These are phyloP conservation scores for Verticillium nonalfalfae DNA, from an alignment of 2,329 filamentous ascomycete species.

Conservation along the genomic window DNA sequence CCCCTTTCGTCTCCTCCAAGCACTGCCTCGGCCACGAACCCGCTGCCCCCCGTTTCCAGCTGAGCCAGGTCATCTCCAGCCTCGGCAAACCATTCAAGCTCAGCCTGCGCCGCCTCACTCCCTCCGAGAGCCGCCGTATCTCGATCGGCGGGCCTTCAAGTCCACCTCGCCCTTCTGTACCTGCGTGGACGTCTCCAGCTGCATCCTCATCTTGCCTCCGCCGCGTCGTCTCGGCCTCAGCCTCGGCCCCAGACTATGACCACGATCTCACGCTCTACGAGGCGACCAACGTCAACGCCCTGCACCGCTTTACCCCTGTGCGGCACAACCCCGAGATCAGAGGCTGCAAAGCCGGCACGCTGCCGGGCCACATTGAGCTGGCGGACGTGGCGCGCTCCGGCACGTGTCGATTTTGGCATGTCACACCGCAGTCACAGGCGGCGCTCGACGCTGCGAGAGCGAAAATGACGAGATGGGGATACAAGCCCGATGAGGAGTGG, in stretches of 20 bases:
- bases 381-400: not conserved
- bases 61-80: not conserved
- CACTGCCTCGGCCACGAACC: not conserved
- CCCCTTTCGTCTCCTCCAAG: not conserved
- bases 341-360: conserved; percentile 2
- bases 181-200: not conserved
- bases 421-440: conserved; percentile 5
- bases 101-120: not conserved
- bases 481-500: conserved; percentile 4
- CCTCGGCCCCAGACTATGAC: not conserved
- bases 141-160: not conserved
- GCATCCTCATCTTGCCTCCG: not conserved
- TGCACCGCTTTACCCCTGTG: not conserved
- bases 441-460: not conserved
- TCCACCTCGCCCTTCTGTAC: not conserved
- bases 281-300: not conserved
- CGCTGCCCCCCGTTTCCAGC: not conserved
- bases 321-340: conserved; percentile 1
- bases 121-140: not conserved
- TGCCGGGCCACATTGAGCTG: conserved; percentile 3
- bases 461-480: conserved; percentile 1
- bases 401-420: conserved; percentile 11
- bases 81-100: conserved; percentile 3
- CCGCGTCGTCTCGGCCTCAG: not conserved
- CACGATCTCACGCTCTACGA: conserved; percentile 4